Evolutionary conservation across 768 basidiomycete species (phyloP).

Genomic region (Pulveroboletus ravenelii): DNA sequence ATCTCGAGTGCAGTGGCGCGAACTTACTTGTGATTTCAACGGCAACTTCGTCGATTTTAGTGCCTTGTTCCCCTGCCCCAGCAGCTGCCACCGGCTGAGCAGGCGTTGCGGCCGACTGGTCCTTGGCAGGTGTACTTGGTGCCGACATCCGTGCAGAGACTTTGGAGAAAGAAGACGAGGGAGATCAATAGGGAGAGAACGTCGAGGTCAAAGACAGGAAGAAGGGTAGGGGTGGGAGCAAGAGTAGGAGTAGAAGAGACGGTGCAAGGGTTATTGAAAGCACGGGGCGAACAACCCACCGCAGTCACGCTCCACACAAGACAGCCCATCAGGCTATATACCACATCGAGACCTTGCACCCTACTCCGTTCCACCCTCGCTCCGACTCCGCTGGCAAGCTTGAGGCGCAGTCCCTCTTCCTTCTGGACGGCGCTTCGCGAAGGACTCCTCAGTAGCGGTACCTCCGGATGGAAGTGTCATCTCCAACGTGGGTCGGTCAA

Average conservation of each 20-base stretch:
- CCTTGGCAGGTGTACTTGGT: slow-evolving; percentile 4
- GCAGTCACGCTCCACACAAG: background rate
- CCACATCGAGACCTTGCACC: background rate
- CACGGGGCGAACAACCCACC: background rate
- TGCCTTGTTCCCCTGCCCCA: background rate
- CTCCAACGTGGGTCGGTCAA: slow-evolving; percentile 5
- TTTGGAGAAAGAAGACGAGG: background rate
- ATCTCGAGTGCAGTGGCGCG: no score
- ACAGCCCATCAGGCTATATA: slow-evolving; percentile 18
- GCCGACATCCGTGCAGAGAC: slow-evolving; percentile 9
- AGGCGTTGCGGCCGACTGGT: background rate
- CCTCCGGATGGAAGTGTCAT: slow-evolving; percentile 15
- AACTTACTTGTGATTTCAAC: slow-evolving; percentile 26
- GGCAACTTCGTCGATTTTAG: slow-evolving; percentile 14
- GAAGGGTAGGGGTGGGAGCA: no score
- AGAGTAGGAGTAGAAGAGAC: background rate
- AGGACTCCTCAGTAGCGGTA: background rate
- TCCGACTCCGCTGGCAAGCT: slow-evolving; percentile 19
- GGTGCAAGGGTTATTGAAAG: background rate
- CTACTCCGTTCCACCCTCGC: slow-evolving; percentile 12
- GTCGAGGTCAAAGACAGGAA: background rate
- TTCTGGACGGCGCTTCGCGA: slow-evolving; percentile 8
- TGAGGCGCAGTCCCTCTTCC: slow-evolving; percentile 12
- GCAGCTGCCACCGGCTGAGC: background rate
- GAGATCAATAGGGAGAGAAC: background rate